Conservation (phyloP, 164 flowering plant genomes). For the Brasenia schreberi region DNA sequence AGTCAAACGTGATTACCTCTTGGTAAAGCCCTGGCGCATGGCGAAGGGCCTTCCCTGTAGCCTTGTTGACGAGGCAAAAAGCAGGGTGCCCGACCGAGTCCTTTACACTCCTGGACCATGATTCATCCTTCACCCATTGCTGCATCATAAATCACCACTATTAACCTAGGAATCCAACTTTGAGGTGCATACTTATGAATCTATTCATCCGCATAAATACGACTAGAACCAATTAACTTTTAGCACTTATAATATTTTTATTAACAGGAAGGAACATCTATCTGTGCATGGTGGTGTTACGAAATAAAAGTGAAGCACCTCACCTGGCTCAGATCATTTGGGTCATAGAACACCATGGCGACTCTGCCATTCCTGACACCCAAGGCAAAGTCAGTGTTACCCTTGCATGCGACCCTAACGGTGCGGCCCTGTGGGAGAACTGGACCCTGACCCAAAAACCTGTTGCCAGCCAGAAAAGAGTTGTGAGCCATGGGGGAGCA, state of each 20-base stretch:
- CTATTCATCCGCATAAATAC: too few species aligned
- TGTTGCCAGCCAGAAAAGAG: neutral
- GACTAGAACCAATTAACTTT: too few species aligned
- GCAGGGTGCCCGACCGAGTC: conserved; percentile 3
- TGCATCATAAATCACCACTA: neutral
- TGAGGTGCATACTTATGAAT: neutral
- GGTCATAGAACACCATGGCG: neutral
- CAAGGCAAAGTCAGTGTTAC: conserved; percentile 2
- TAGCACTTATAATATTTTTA: too few species aligned
- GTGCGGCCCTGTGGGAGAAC: conserved; percentile 2
- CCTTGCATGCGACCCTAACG: conserved; percentile 2
- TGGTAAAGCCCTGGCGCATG: conserved; percentile 1
- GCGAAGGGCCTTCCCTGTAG: conserved; percentile 1
- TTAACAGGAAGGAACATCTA: too few species aligned
- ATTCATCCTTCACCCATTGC: conserved; percentile 2
- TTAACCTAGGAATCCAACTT: neutral
- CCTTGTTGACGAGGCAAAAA: conserved; percentile 2
- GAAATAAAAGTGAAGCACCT: too few species aligned
- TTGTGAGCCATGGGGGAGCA: neutral
- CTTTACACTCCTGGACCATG: conserved; percentile 1
- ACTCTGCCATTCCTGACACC: conserved; percentile 1
- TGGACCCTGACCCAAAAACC: neutral
- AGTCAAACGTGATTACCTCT: neutral
- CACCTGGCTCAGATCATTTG: conserved; percentile 1
- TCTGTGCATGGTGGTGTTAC: too few species aligned